Evolutionary conservation across 371 early-diverging fungal species (phyloP), one percentile per base, ranked within the genome.

Genomic region (Mucor lusitanicus): DNA sequence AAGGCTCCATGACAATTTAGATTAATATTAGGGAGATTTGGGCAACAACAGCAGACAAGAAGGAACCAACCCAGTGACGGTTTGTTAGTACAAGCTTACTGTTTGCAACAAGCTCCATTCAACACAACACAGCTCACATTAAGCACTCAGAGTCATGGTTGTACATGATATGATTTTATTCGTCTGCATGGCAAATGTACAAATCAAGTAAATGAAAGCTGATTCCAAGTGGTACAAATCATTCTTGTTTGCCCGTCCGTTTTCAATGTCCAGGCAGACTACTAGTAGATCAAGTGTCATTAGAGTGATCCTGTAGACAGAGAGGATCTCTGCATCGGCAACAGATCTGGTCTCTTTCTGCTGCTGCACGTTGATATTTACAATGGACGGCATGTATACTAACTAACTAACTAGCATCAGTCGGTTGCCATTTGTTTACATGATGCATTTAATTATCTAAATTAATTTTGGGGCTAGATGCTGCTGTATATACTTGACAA

Each of bases 161-260:
- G 53, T 53, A 53, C 53, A 53, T 53, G 53, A 53, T 53, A 53
- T 15, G 46, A 46, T 46, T 21, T 46, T 54, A n/a, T 33, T 19
- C 32, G 17, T 32, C 9, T 56, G 56, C 56, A 56, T 56, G 56
- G 56, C 33, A 33, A 56, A 56, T 56, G 56, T 56, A 28, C 33
- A 56, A 56, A 56, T 32, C 33, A 56, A 56, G 64, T 27, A 53
- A 53, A 53, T 53, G 53, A 27, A 53, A 53, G 27, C 25, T 53
- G 27, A 27, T 53, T 27, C 40, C 11, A 25, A 21, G 53, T 53
- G 13, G 53, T 53, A 53, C 53, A 53, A 27, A 21, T 12, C 48
- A 48, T 48, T 40, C 40, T 40, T 40, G 17, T 40, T 40, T 40
- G 40, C 40, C 40, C 5, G 13, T 40, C 40, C 40, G 40, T 40